These are phyloP conservation scores for Schoenoplectus tabernaemontani DNA, from an alignment of 202 grass and related monocot genomes.

Conservation along the genomic window DNA sequence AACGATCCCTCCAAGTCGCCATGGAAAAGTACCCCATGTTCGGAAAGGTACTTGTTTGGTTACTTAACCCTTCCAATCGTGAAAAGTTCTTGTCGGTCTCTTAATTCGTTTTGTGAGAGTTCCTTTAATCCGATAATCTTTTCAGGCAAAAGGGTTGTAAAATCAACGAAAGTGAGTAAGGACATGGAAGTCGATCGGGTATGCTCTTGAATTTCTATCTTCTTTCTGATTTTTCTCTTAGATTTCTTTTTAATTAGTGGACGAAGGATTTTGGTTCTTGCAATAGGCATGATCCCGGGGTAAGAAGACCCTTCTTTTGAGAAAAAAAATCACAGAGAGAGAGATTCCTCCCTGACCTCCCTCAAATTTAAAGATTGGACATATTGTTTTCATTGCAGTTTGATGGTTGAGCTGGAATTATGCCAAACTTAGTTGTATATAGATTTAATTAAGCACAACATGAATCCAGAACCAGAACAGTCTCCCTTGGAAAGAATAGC, in stretches of 20 bases:
- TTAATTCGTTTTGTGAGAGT: neutral
- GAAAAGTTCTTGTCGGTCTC: neutral
- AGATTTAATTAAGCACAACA: neutral
- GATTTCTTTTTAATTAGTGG: neutral
- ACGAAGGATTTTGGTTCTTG: too few relatives aligned
- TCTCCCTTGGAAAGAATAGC: neutral
- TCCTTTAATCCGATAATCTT: neutral
- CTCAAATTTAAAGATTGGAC: neutral
- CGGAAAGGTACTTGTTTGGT: constrained; percentile 59
- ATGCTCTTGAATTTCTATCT: constrained; percentile 1
- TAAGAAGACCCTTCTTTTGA: too few relatives aligned
- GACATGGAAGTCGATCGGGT: constrained; percentile 71
- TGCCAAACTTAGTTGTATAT: neutral
- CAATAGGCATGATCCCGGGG: too few relatives aligned
- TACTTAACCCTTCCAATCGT: neutral
- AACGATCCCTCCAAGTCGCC: constrained; percentile 64
- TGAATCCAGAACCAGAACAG: neutral
- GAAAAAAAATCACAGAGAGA: too few relatives aligned
- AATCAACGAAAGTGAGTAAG: constrained; percentile 50
- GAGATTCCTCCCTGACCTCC: too few relatives aligned
- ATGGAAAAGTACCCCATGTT: constrained; percentile 51
- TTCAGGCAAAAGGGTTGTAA: constrained; percentile 61
- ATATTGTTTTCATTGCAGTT: neutral
- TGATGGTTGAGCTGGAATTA: neutral
- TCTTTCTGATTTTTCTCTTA: neutral